Percentiles rank a stretch among this genome's conserved stretches.
Evolutionary conservation across 768 basidiomycete species (phyloP).

Genomic region (Suillus clintonianus): DNA sequence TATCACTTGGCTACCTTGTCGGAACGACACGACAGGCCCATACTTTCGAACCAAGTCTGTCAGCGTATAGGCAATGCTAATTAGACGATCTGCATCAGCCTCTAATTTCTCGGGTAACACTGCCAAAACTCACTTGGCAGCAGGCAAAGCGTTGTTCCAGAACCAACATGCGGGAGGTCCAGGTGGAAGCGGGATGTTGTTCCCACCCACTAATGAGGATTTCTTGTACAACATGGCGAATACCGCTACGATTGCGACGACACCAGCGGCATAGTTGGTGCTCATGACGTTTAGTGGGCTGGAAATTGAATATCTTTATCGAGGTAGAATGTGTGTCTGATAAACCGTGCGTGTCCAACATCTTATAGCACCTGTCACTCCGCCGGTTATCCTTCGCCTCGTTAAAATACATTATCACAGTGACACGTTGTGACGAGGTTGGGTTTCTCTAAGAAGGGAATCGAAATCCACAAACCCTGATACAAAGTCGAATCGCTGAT

Average conservation of each 20-base stretch:
- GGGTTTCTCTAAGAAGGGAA: no score
- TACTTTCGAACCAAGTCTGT: slow-evolving; percentile 55
- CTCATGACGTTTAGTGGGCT: slow-evolving; percentile 30
- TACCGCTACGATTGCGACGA: slow-evolving; percentile 41
- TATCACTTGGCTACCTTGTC: slow-evolving; percentile 39
- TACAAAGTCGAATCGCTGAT: no score
- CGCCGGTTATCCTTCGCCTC: slow-evolving; percentile 27
- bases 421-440: no score
- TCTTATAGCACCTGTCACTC: slow-evolving; percentile 19
- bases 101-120: neutral
- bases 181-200: slow-evolving; percentile 14
- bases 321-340: no score
- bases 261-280: slow-evolving; percentile 44
- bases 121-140: neutral
- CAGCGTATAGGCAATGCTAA: slow-evolving; percentile 25
- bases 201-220: neutral
- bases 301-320: slow-evolving; percentile 29
- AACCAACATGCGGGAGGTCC: slow-evolving; percentile 17
- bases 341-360: slow-evolving; percentile 26
- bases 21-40: slow-evolving; percentile 55
- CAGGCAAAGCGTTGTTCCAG: slow-evolving; percentile 15
- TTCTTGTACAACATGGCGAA: slow-evolving; percentile 1
- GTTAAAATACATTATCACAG: slow-evolving; percentile 5
- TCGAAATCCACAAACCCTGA: no score
- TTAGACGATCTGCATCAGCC: neutral